phyloP scores from a whole-genome alignment of 768 basidiomycete genomes.

The Kwoniella newhampshirensis region DNA sequence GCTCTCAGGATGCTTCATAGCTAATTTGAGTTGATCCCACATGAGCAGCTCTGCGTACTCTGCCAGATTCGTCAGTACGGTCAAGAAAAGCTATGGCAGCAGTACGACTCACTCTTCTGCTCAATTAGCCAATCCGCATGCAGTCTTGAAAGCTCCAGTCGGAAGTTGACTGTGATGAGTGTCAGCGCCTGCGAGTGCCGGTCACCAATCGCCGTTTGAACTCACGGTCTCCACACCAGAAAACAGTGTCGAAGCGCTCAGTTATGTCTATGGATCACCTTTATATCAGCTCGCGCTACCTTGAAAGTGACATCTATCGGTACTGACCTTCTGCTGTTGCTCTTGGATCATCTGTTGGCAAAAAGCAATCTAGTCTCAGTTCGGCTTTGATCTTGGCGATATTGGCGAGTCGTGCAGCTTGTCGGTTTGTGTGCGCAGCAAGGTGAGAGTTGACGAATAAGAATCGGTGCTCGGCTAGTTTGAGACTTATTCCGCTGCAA shows the following conservation, averaged over 20 bases:
- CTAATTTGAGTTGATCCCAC: conserved; percentile 79
- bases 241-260: conserved; percentile 83
- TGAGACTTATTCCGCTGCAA: conserved; percentile 70
- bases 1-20: conserved; percentile 65
- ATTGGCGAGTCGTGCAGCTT: conserved; percentile 73
- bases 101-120: conserved; percentile 62
- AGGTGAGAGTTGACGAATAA: conserved; percentile 90
- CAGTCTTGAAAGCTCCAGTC: conserved; percentile 79
- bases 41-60: conserved; percentile 81
- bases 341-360: conserved; percentile 53
- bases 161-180: conserved; percentile 65
- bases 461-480: conserved; percentile 76
- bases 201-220: background rate
- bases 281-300: conserved; percentile 12
- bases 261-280: conserved; percentile 63
- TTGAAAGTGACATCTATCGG: background rate
- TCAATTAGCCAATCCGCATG: conserved; percentile 94
- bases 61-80: conserved; percentile 49
- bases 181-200: background rate
- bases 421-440: conserved; percentile 62
- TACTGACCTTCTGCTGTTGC: conserved; percentile 9
- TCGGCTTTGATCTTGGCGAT: conserved; percentile 84
- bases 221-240: conserved; percentile 75
- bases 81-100: background rate
- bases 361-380: conserved; percentile 74